Evolutionary conservation across 2,329 filamentous ascomycete species (phyloP).

Genomic region (Juglanconis juglandina): DNA sequence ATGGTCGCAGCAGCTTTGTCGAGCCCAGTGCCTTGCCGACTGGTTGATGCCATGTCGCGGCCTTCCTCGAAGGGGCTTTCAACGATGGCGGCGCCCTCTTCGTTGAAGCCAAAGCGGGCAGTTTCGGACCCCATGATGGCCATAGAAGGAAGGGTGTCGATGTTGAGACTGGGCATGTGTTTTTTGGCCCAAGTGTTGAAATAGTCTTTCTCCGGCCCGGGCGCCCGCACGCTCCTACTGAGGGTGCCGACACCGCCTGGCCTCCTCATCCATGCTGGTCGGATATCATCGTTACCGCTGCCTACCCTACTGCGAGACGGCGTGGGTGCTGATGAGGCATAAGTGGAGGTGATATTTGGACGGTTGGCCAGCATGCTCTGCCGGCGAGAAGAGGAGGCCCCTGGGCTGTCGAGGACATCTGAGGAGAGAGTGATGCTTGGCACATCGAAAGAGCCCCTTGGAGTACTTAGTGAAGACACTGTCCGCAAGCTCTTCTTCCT

Average conservation of each 20-base stretch:
- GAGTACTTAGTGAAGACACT: conserved; percentile 64
- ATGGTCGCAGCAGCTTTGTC: conserved; percentile 84
- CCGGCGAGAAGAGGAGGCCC: conserved; percentile 37
- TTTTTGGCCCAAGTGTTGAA: conserved; percentile 81
- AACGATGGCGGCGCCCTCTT: conserved; percentile 40
- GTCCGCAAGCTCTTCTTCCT: conserved; percentile 77
- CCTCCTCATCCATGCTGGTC: conserved; percentile 67
- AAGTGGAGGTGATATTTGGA: conserved; percentile 30
- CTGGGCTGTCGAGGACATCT: conserved; percentile 30
- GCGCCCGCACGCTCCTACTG: conserved; percentile 63
- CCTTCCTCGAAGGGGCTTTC: conserved; percentile 51
- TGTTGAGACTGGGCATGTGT: conserved; percentile 74
- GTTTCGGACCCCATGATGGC: conserved; percentile 61
- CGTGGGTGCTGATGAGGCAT: conserved; percentile 25
- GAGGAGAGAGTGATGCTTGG: conserved; percentile 42
- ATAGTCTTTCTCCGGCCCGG: conserved; percentile 79
- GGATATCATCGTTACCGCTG: conserved; percentile 36
- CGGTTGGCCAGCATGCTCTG: conserved; percentile 39
- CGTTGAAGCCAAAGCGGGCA: conserved; percentile 53
- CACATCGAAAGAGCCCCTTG: conserved; percentile 62
- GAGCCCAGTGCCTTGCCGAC: conserved; percentile 54
- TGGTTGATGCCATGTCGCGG: conserved; percentile 37
- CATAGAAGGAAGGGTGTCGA: conserved; percentile 65
- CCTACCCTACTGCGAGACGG: conserved; percentile 35
- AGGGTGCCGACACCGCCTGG: conserved; percentile 88